phyloP scores from a whole-genome alignment of 1,139 yeast species.

The Candida dubliniensis region DNA sequence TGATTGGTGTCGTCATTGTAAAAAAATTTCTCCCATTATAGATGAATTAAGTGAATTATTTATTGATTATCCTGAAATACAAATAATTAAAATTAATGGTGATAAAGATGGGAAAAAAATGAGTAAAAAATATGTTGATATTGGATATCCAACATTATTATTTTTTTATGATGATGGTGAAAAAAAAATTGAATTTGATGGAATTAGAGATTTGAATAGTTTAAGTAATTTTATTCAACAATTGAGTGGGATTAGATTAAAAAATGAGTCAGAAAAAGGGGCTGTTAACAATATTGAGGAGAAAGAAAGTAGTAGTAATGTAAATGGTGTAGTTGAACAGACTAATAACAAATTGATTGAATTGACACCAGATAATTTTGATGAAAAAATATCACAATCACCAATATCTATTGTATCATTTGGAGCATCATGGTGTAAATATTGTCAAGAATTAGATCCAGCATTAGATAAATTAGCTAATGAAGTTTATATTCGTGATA shows the following conservation, averaged over 20 bases:
- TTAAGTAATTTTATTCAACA: conserved; percentile 49
- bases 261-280: conserved; percentile 13
- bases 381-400: conserved; percentile 28
- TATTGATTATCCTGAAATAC: conserved; percentile 45
- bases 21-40: conserved; percentile 61
- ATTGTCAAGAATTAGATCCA: conserved; percentile 27
- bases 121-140: conserved; percentile 54
- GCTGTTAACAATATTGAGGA: conserved; percentile 8
- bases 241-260: conserved; percentile 30
- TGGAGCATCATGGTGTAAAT: conserved; percentile 37
- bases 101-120: conserved; percentile 58
- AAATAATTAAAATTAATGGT: conserved; percentile 65
- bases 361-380: conserved; percentile 37
- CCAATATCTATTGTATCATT: conserved; percentile 34
- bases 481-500: conserved; percentile 23
- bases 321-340: conserved; percentile 5
- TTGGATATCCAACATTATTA: conserved; percentile 67
- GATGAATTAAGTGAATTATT: conserved; percentile 58
- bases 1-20: conserved; percentile 82
- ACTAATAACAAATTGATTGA: conserved; percentile 21
- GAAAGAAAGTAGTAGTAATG: not conserved
- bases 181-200: conserved; percentile 47
- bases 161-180: conserved; percentile 56
- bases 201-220: conserved; percentile 46
- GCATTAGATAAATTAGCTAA: conserved; percentile 35